Conservation (phyloP, 495 filamentous ascomycete species). For the Aspergillus taichungensis region DNA sequence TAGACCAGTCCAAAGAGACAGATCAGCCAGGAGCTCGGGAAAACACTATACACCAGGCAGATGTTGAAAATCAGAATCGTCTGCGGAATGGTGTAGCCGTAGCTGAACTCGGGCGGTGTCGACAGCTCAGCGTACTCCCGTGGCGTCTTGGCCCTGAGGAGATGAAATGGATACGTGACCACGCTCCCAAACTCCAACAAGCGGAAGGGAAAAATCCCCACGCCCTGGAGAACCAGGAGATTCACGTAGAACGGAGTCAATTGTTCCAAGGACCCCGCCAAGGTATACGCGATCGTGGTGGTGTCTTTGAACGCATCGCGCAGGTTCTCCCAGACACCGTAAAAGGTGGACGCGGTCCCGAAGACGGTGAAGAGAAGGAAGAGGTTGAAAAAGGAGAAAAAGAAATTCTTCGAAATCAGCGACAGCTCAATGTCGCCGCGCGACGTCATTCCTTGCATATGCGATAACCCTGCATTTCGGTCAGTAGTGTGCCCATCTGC, state of each 20-base stretch:
- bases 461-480: constrained; percentile 53
- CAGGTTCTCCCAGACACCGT: constrained; percentile 60
- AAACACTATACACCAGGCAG: constrained; percentile 87
- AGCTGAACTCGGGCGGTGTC: constrained; percentile 82
- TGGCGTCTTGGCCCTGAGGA: constrained; percentile 76
- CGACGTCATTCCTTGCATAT: constrained; percentile 87
- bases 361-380: constrained; percentile 92
- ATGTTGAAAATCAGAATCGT: constrained; percentile 87
- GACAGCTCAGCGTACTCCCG: constrained; percentile 81
- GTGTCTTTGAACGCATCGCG: constrained; percentile 69
- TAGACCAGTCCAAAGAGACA: constrained; percentile 78
- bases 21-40: constrained; percentile 73
- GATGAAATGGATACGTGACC: constrained; percentile 69
- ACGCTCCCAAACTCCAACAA: constrained; percentile 86
- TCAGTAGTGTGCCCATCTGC: constrained; percentile 4
- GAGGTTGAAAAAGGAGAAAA: constrained; percentile 98
- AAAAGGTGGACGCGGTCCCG: constrained; percentile 65
- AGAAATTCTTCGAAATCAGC: constrained; percentile 96
- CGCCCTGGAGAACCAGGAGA: constrained; percentile 84
- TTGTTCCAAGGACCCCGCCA: constrained; percentile 65
- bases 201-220: constrained; percentile 88
- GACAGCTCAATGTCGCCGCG: constrained; percentile 93
- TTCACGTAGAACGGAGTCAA: constrained; percentile 85
- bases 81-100: constrained; percentile 91
- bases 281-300: constrained; percentile 60